Evolutionary conservation across 2,329 filamentous ascomycete genomes (phyloP).

Genomic region (Dactylonectria estremocensis): DNA sequence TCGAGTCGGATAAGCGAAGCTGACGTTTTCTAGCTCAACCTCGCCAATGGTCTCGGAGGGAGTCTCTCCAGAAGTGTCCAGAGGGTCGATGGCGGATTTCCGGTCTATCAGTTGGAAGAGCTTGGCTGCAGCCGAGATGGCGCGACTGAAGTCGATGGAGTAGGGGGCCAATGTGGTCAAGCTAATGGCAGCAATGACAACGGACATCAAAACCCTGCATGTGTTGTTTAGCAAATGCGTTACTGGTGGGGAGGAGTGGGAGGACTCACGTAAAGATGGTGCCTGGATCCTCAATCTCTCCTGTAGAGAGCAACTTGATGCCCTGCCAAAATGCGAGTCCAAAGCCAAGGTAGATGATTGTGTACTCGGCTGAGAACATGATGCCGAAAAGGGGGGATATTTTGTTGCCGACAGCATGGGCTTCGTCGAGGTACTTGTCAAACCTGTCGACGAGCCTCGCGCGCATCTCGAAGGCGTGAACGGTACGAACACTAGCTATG

Average conservation of each 20-base stretch:
- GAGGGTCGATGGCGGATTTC: constrained; percentile 55
- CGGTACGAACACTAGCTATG: constrained; percentile 56
- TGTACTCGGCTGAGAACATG: constrained; percentile 58
- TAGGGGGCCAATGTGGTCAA: constrained; percentile 57
- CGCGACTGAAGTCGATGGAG: constrained; percentile 56
- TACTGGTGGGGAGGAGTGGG: not conserved
- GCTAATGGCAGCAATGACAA: constrained; percentile 56
- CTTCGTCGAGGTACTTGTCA: constrained; percentile 55
- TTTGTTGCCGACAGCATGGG: constrained; percentile 55
- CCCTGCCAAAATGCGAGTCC: constrained; percentile 64
- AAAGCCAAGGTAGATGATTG: constrained; percentile 60
- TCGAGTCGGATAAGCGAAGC: constrained; percentile 62
- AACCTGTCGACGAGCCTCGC: constrained; percentile 57
- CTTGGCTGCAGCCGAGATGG: constrained; percentile 53
- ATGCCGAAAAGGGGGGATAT: constrained; percentile 57
- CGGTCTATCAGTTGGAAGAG: constrained; percentile 58
- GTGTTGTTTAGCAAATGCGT: not conserved
- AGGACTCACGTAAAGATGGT: constrained; percentile 56
- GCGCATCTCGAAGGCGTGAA: constrained; percentile 61
- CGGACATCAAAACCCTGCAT: constrained; percentile 55
- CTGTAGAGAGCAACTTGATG: constrained; percentile 54
- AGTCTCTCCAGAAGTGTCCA: constrained; percentile 51
- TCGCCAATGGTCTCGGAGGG: constrained; percentile 50
- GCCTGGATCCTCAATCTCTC: constrained; percentile 56
- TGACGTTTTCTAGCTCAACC: constrained; percentile 59